Base-by-base conservation (phyloP, 257 asterid genomes). In the Prunella vulgaris region DNA sequence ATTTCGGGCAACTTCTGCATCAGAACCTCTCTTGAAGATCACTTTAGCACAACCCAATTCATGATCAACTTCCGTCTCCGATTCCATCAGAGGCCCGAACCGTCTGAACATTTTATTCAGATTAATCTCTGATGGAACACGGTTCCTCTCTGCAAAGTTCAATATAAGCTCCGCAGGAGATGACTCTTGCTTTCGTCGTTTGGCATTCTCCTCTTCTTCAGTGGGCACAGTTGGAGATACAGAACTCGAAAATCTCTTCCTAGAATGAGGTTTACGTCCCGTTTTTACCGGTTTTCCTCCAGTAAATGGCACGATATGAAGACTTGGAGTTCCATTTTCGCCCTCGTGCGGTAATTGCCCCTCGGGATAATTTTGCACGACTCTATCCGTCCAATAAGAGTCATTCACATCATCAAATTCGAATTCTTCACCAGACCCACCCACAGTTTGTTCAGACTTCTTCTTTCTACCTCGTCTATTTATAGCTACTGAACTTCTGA, bases 331-430 rank as follows among this genome's bases (percentile, higher is more conserved):
- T 56, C 78, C 89, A 52, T 76, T 83, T 67, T 76, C 85, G n/a
- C 74, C 66, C 22, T 82, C 76, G 64, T 82, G 88, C 70, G 85
- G 70, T 64, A 83, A 51, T 65, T 84, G 98, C 79, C 85, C 95
- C 69, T 82, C 93, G 0, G 94, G 64, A 27, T 81, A 76, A 74
- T 90, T 87, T 28, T 88, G 96, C 74, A 90, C 95, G 2, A 91
- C 83, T 80, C 90, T 84, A 79, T 90, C 97, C 0, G 86, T 87
- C 96, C 97, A 94, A 73, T 94, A 86, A 37, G 97, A 91, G 81
- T 91, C 97, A 24, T 85, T 89, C 42, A 85, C 83, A 64, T 94
- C 99, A 72, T 94, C 97, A 58, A 94, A 94, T 71, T 94, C 96
- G 42, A 87, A 94, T 27, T 89, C 97, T 79, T 89, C 97, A 5